Base-by-base conservation (phyloP, 2,329 filamentous ascomycete genomes). In the Exophiala xenobiotica region DNA sequence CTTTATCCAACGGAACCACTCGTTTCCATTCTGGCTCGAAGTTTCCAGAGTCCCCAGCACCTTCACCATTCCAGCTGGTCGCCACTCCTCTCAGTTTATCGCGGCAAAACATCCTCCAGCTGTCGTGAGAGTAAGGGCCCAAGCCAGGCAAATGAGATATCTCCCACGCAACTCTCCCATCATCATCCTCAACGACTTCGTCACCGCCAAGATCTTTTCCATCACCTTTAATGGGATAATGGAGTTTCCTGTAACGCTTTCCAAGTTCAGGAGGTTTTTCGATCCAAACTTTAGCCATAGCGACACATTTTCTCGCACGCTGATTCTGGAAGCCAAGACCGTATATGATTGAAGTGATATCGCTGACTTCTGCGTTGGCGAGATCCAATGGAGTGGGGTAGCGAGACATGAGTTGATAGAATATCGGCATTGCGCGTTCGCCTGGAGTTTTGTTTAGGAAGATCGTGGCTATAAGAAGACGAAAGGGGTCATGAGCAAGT, bases 1-100 rank as follows among this genome's bases (percentile, higher is more conserved):
- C 91, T 70, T 62, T 96, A 68, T 96, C 91, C 37, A 77, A 72
- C 0, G 91, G 90, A 42, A 87, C 66, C 1, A 96, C 90, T 2
- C 88, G 80, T 78, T 90, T 93, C 91, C 91, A 96, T 68, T 96
- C 91, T 0, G 90, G 88, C 61, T 90, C 84, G 64, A 91, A 90
- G 11, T 7, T 62, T 40, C 23, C 42, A 8, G 65, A 64, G 11
- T 45, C 68, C 54, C 63, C 71, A 59, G 62, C 71, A 58, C 59
- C 79, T 65, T 62, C 74, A 1, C 86, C 87, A 62, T 82, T 84
- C 80, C 85, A 89, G 57, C 85, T 81, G 7, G 70, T 66, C 1
- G 85, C 82, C 14, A 83, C 68, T 0, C 83, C 85, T 6, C 90
- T 79, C 19, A 95, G 68, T 24, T 78, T 75, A 66, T 96, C 91